These are phyloP conservation scores for Fagopyrum tataricum DNA, from an alignment of 148 eudicot genomes.

Conservation along the genomic window DNA sequence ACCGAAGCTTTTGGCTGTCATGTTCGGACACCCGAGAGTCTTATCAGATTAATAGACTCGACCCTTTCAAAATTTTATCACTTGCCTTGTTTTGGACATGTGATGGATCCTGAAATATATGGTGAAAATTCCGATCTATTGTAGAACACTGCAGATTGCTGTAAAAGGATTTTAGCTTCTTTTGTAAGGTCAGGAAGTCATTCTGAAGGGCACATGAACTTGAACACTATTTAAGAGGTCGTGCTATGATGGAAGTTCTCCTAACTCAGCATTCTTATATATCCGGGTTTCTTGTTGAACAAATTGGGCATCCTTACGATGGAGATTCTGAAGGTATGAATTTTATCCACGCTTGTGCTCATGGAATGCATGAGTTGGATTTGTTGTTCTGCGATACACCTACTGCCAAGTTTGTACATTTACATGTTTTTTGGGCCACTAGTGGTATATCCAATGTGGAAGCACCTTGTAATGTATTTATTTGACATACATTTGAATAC, in stretches of 20 bases:
- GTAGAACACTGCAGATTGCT: neutral
- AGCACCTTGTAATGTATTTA: neutral
- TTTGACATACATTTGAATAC: neutral
- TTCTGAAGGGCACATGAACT: neutral
- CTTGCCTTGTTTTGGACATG: neutral
- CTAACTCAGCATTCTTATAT: neutral
- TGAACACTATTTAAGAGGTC: neutral
- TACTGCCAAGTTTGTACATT: neutral
- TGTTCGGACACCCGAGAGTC: constrained; percentile 36
- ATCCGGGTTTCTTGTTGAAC: neutral
- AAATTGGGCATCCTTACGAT: neutral
- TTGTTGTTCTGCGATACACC: neutral
- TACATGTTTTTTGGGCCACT: neutral
- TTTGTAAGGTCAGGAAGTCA: neutral
- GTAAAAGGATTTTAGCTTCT: neutral
- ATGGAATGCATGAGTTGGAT: neutral
- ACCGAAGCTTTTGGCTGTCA: constrained; percentile 14
- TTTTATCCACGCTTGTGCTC: neutral
- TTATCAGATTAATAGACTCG: constrained; percentile 38
- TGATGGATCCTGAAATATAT: neutral
- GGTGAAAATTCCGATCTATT: neutral
- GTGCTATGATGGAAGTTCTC: neutral
- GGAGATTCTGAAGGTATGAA: neutral
- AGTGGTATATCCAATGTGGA: neutral
- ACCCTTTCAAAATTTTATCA: constrained; percentile 20